phyloP scores from a whole-genome alignment of 2,329 filamentous ascomycete species.

The Thelonectria rubi region DNA sequence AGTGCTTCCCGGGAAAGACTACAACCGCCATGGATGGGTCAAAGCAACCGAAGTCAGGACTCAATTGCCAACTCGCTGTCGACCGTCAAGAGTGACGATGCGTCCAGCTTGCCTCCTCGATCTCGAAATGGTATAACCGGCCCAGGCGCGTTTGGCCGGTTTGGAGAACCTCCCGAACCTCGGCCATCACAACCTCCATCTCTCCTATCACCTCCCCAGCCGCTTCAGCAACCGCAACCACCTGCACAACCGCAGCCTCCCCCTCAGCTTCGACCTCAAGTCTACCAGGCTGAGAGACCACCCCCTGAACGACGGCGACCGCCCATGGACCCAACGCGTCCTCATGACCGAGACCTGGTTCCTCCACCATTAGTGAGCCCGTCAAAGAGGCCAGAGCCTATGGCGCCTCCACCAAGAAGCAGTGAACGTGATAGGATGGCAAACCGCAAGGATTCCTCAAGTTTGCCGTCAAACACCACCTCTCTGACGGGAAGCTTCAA shows the following conservation, averaged over 20 bases:
- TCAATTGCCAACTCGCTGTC: slow-evolving; percentile 58
- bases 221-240: slow-evolving; percentile 35
- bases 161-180: slow-evolving; percentile 46
- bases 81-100: slow-evolving; percentile 59
- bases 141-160: slow-evolving; percentile 50
- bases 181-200: slow-evolving; percentile 23
- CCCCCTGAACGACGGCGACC: slow-evolving; percentile 72
- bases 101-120: slow-evolving; percentile 58
- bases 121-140: slow-evolving; percentile 61
- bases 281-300: slow-evolving; percentile 51
- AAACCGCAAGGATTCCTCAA: slow-evolving; percentile 55
- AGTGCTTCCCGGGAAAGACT: slow-evolving; percentile 52
- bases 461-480: slow-evolving; percentile 36
- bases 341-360: slow-evolving; percentile 64
- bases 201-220: slow-evolving; percentile 35
- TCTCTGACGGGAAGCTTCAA: slow-evolving; percentile 46
- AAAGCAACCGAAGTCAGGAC: slow-evolving; percentile 66
- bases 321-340: slow-evolving; percentile 69
- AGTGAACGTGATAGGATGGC: slow-evolving; percentile 54
- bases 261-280: slow-evolving; percentile 41
- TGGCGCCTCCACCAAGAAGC: slow-evolving; percentile 61
- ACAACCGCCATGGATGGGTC: slow-evolving; percentile 56
- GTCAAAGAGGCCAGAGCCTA: slow-evolving; percentile 54
- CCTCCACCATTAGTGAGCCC: slow-evolving; percentile 67
- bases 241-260: slow-evolving; percentile 40